These are phyloP conservation scores for Gynochthodes officinalis DNA, from an alignment of 257 asterid species.

Conservation along the genomic window DNA sequence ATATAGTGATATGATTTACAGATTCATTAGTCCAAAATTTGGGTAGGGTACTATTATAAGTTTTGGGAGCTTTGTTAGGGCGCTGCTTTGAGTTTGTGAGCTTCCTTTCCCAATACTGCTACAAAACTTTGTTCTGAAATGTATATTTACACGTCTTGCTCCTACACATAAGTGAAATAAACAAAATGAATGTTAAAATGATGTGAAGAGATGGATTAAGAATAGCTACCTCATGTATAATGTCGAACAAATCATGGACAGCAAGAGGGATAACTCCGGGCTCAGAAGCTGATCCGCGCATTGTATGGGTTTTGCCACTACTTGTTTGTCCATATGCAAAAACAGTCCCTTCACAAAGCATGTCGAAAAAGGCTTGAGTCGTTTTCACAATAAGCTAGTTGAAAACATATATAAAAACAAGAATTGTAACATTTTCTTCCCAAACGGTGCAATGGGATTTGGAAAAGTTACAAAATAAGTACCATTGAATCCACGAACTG, in stretches of 20 bases:
- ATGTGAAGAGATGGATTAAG: neutral
- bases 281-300: slow-evolving; percentile 87
- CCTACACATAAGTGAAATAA: neutral
- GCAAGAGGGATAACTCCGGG: slow-evolving; percentile 95
- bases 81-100: neutral
- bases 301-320: slow-evolving; percentile 92
- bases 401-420: neutral
- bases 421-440: neutral
- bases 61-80: neutral
- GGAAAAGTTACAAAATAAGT: slow-evolving; percentile 7
- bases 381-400: neutral
- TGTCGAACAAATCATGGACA: slow-evolving; percentile 66
- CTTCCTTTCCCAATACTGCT: no score
- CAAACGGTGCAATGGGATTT: neutral
- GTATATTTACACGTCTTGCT: neutral
- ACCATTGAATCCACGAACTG: slow-evolving; percentile 87
- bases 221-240: slow-evolving; percentile 62
- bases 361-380: neutral
- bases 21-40: no score
- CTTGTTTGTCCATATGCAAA: slow-evolving; percentile 99
- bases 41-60: no score
- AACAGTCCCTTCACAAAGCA: slow-evolving; percentile 61
- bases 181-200: neutral
- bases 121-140: no score
- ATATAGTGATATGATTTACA: neutral